Evolutionary conservation across 2,329 filamentous ascomycete species (phyloP).

Genomic region (Biscogniauxia marginata): DNA sequence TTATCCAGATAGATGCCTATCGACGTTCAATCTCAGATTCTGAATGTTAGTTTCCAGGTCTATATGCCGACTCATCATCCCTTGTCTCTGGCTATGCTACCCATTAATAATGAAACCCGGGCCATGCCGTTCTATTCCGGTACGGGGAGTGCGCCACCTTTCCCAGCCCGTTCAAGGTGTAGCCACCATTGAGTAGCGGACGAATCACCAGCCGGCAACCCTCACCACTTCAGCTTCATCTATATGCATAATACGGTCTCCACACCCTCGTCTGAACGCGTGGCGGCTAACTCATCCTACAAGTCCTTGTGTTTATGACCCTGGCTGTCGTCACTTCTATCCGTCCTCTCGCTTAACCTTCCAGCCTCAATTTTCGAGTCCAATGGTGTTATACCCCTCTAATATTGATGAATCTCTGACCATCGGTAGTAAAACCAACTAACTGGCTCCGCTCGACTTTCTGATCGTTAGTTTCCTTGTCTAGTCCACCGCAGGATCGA

Average conservation of each 20-base stretch:
- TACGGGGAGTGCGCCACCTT: slow-evolving; percentile 14
- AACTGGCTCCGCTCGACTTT: too few relatives aligned
- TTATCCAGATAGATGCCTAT: background rate
- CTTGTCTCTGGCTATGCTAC: background rate
- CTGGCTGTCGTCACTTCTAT: slow-evolving; percentile 4
- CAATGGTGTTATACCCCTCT: too few relatives aligned
- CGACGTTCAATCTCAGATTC: background rate
- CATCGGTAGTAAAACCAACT: too few relatives aligned
- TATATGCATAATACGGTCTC: slow-evolving; percentile 7
- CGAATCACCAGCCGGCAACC: slow-evolving; percentile 12
- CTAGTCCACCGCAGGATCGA: background rate
- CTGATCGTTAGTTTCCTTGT: background rate
- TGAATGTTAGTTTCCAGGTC: background rate
- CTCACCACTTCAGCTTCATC: slow-evolving; percentile 10
- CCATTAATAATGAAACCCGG: slow-evolving; percentile 15
- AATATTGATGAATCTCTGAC: too few relatives aligned
- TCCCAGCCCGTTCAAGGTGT: slow-evolving; percentile 19
- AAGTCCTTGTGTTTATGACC: slow-evolving; percentile 2
- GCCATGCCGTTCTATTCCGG: slow-evolving; percentile 11
- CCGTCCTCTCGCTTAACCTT: too few relatives aligned
- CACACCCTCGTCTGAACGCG: slow-evolving; percentile 15
- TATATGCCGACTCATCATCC: background rate
- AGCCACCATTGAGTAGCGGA: slow-evolving; percentile 12
- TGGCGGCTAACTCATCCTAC: slow-evolving; percentile 7
- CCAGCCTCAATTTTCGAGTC: too few relatives aligned